phyloP scores from a whole-genome alignment of 2,329 filamentous ascomycete species.

The Massarina eburnea region DNA sequence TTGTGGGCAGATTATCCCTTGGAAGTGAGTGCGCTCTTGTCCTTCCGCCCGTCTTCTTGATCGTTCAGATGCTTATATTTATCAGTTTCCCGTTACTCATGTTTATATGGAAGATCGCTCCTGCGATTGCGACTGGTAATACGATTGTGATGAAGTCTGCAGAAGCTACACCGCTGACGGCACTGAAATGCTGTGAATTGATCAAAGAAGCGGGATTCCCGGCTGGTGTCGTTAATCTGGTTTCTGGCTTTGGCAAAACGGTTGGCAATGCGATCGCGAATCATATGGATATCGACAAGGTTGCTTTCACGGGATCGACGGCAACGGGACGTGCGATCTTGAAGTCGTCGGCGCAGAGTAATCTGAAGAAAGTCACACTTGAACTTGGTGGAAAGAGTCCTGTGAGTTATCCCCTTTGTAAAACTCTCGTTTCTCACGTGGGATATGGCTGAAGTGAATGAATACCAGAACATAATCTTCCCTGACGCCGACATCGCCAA shows the following conservation, averaged over 20 bases:
- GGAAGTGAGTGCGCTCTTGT: too few relatives aligned
- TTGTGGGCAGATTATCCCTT: constrained; percentile 38
- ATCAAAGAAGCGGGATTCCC: constrained; percentile 61
- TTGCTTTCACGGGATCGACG: constrained; percentile 76
- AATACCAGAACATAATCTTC: too few relatives aligned
- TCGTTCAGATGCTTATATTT: neutral
- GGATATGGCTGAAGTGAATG: too few relatives aligned
- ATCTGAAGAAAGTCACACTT: constrained; percentile 60
- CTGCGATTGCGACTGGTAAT: constrained; percentile 59
- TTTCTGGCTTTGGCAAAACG: constrained; percentile 62
- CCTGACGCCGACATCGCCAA: constrained; percentile 58
- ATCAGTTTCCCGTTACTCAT: constrained; percentile 25
- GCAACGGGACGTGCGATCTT: constrained; percentile 70
- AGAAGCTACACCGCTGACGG: constrained; percentile 56
- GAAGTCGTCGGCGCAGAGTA: constrained; percentile 63
- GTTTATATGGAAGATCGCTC: constrained; percentile 55
- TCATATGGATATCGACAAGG: constrained; percentile 69
- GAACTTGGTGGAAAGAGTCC: constrained; percentile 61
- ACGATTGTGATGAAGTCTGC: constrained; percentile 58
- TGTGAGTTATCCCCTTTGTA: too few relatives aligned
- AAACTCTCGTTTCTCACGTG: too few relatives aligned
- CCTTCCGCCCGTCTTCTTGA: constrained; percentile 39
- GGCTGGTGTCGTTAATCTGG: constrained; percentile 59
- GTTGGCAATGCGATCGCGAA: constrained; percentile 63
- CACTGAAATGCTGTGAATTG: constrained; percentile 59